Evolutionary conservation across 306 rosid species (phyloP).

Genomic region (Quillaja saponaria): DNA sequence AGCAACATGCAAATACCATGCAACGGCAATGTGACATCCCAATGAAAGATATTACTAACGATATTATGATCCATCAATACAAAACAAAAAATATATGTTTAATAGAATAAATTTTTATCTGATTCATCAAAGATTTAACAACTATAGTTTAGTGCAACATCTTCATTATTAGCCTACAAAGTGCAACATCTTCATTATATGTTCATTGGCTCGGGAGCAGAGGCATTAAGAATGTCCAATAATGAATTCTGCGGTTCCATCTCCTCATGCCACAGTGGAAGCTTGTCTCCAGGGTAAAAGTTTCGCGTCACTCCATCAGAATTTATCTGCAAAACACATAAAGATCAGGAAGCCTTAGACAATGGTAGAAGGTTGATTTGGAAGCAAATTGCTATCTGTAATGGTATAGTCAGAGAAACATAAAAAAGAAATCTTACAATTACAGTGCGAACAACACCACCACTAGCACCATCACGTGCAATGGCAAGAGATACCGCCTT

Average conservation of each 20-base stretch:
- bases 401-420: not conserved
- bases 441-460: slow-evolving; percentile 96
- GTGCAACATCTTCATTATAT: slow-evolving; percentile 35
- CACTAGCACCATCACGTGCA: slow-evolving; percentile 99
- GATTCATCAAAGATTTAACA: too few species aligned
- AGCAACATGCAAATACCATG: too few species aligned
- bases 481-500: slow-evolving; percentile 98
- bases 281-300: slow-evolving; percentile 73
- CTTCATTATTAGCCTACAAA: slow-evolving; percentile 20
- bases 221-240: slow-evolving; percentile 64
- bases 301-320: slow-evolving; percentile 92
- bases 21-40: too few species aligned
- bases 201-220: slow-evolving; percentile 80
- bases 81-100: too few species aligned
- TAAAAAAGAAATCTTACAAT: slow-evolving; percentile 50
- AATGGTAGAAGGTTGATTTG: not conserved
- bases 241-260: slow-evolving; percentile 73
- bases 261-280: slow-evolving; percentile 94
- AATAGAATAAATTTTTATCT: too few species aligned
- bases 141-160: slow-evolving; percentile 3
- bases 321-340: slow-evolving; percentile 57
- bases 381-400: not conserved
- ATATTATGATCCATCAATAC: too few species aligned
- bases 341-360: slow-evolving; percentile 15
- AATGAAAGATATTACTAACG: too few species aligned